Base-by-base conservation (phyloP, 805 yeast species). In the Lachancea sp. region DNA sequence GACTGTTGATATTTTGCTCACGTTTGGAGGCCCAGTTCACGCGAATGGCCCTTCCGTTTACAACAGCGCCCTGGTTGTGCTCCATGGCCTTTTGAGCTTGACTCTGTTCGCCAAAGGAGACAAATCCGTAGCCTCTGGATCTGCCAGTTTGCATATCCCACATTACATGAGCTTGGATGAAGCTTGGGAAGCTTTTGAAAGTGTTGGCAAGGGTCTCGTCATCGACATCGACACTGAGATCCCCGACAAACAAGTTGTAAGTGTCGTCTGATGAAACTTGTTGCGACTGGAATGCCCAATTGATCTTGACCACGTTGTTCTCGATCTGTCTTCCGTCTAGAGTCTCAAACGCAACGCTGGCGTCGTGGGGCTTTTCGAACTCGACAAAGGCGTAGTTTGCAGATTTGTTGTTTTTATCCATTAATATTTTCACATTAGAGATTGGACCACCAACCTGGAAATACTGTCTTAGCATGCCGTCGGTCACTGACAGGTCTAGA, bases 81-180 rank as follows among this genome's bases (percentile, higher is more conserved):
- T 73, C 74, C 52, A 86, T 68, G 25, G 95, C 95, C 42, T 62
- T 64, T 55, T 83, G 87, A 2, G 95, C 96, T 52, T 86, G 91
- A 16, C 69, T 65, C 50, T 73, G 77, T 20, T 74, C 76, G 22
- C 69, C 63, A 57, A 89, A 89, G 1, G 91, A 81, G 11, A 87
- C 93, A 64, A 89, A 88, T 2, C 96, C 96, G 59, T 88, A 88
- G 31, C 96, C 95, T 66, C 96, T 74, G 2, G 95, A 86, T 60
- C 95, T 74, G 36, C 95, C 93, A 20, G 93, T 83, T 62, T 85
- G 90, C 95, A 87, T 86, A 62, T 89, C 96, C 96, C 96, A 88
- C 96, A 88, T 89, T 27, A 88, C 96, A 55, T 88, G 89, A 11
- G 95, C 96, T 62, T 85, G 93, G 38, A 78, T 68, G 56, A 85